Evolutionary conservation across 2,329 filamentous ascomycete genomes (phyloP), one percentile per base, ranked within the genome.

Genomic region (Diaporthe ampelina): DNA sequence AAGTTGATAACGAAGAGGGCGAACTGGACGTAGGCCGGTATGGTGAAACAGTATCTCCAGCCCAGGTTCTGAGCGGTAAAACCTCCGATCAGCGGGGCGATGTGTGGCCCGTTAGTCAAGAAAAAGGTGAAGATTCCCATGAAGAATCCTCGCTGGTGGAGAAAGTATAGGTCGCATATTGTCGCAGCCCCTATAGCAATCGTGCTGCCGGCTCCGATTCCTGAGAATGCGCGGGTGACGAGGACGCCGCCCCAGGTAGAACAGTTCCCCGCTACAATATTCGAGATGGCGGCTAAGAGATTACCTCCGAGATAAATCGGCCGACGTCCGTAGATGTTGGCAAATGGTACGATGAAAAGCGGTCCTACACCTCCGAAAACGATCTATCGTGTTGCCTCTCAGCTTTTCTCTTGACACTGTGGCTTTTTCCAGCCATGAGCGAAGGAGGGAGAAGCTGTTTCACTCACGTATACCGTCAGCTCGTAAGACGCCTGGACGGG

Each of bases 311-410:
- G 72, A 59, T 81, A 81, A 48, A 84, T 77, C 0, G 81, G 81
- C 65, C 82, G 77, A 21, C 82, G 77, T 29, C 82, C 82, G 74
- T 82, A 83, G 19, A 79, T 77, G 65, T 83, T 82, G 40, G 81
- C 78, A 21, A 84, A 70, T 0, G 82, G 75, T 10, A 82, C 73
- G 17, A 77, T 69, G 19, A 78, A 37, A 13, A 78, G 75, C 3
- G 82, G 82, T n/a, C 78, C 79, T 9, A 83, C 67, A 4, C 82
- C 82, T 21, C 78, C 80, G 63, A 81, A 80, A 40, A 81, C 76
- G 61, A 84, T 83, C 63, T 78, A 45, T 45, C 15, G 78, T 3
- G 11, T 9, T 17, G 10, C 26, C 29, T 15, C 17, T 71, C 24
- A 71, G 68, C 19, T 4, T 19, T 21, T 50, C 10, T 19, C 58